Percentiles rank a stretch among this genome's conserved stretches.
phyloP scores from a whole-genome alignment of 2,329 filamentous ascomycete genomes.

The Botryotinia convoluta region DNA sequence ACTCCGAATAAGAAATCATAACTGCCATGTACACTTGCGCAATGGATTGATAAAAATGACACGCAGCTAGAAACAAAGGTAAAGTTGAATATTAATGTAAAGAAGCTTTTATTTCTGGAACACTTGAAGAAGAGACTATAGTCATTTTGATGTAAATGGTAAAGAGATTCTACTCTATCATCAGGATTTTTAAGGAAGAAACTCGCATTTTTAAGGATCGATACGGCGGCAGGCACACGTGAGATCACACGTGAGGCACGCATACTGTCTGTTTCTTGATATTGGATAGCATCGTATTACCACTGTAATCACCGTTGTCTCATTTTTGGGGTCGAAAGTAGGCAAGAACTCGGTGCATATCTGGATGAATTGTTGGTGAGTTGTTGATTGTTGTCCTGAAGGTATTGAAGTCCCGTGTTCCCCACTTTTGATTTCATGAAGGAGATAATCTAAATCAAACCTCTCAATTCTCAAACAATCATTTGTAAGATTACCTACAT shows the following conservation, averaged over 20 bases:
- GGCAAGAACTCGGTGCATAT: background rate
- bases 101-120: background rate
- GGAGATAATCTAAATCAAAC: background rate
- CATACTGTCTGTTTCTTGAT: too few species aligned
- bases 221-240: background rate
- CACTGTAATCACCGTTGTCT: too few species aligned
- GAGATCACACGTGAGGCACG: background rate
- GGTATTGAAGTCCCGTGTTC: background rate
- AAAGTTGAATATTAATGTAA: background rate
- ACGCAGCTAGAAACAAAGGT: background rate
- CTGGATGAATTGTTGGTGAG: background rate
- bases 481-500: too few species aligned
- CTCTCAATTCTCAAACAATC: background rate
- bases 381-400: background rate
- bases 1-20: background rate
- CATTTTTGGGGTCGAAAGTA: background rate
- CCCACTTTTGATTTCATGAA: background rate
- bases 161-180: background rate
- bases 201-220: background rate
- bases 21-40: background rate
- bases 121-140: background rate
- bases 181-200: background rate
- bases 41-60: background rate
- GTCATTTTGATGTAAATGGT: background rate
- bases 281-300: too few species aligned